phyloP scores from a whole-genome alignment of 2,329 filamentous ascomycete species.

The Fusarium sulawesiense region DNA sequence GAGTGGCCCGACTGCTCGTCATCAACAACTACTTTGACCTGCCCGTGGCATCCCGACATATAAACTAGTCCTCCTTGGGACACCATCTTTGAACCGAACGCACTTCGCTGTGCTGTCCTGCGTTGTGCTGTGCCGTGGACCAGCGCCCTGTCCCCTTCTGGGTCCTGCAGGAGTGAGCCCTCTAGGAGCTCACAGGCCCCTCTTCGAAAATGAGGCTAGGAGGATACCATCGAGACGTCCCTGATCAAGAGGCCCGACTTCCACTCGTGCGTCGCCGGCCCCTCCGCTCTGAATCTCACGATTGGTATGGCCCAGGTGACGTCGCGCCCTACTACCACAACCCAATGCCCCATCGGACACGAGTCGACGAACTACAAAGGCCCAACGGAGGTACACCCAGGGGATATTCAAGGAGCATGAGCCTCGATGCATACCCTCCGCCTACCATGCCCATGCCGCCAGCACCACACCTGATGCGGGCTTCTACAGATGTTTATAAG shows the following conservation, averaged over 20 bases:
- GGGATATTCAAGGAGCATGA: conserved; percentile 46
- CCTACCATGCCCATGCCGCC: conserved; percentile 47
- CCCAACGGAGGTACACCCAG: conserved; percentile 47
- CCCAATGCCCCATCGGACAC: conserved; percentile 46
- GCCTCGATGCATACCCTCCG: conserved; percentile 44
- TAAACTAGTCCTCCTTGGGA: conserved; percentile 37
- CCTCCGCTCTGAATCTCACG: conserved; percentile 40
- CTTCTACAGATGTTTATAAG: conserved; percentile 49
- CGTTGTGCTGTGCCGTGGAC: conserved; percentile 43
- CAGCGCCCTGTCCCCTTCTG: conserved; percentile 19
- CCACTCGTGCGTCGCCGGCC: conserved; percentile 47
- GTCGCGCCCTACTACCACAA: conserved; percentile 45
- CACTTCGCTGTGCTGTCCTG: conserved; percentile 23
- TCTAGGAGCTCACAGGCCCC: conserved; percentile 36
- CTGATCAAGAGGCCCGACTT: conserved; percentile 44
- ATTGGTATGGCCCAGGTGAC: conserved; percentile 45
- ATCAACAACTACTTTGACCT: conserved; percentile 36
- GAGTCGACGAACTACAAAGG: conserved; percentile 49
- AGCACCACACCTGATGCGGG: conserved; percentile 44
- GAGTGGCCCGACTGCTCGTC: conserved; percentile 43
- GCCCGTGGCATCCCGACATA: conserved; percentile 29
- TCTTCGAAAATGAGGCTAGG: conserved; percentile 49
- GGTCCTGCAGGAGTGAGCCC: conserved; percentile 30
- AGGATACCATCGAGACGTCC: conserved; percentile 48
- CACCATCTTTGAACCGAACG: conserved; percentile 23